Percentiles rank a stretch among this genome's conserved stretches.
phyloP scores from a whole-genome alignment of 2,329 filamentous ascomycete species.

The Neofusicoccum umdonicola region DNA sequence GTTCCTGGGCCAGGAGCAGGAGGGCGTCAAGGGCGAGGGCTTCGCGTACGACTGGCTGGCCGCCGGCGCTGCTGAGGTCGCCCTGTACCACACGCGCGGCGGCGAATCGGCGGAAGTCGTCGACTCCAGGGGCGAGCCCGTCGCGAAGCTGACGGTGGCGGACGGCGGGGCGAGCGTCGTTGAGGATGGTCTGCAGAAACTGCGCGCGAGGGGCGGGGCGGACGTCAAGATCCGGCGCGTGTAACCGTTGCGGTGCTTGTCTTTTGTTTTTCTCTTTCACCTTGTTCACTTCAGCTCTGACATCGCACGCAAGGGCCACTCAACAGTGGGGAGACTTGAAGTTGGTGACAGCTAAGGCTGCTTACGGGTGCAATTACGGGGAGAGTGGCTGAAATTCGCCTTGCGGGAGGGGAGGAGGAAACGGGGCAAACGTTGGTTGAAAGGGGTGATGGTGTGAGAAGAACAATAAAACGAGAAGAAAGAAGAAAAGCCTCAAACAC shows the following conservation, averaged over 20 bases:
- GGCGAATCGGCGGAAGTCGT: slow-evolving; percentile 36
- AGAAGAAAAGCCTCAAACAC: neutral
- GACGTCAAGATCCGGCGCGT: neutral
- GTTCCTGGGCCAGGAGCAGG: slow-evolving; percentile 39
- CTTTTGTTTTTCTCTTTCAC: neutral
- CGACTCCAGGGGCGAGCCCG: slow-evolving; percentile 31
- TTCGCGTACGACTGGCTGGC: slow-evolving; percentile 43
- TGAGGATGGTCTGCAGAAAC: neutral
- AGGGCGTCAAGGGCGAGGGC: slow-evolving; percentile 29
- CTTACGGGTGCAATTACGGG: neutral
- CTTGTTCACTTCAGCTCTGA: neutral
- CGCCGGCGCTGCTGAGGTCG: slow-evolving; percentile 37
- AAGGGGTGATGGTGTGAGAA: neutral
- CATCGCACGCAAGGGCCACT: slow-evolving; percentile 3
- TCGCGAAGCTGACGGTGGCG: slow-evolving; percentile 31
- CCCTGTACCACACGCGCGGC: slow-evolving; percentile 36
- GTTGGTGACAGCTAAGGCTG: neutral
- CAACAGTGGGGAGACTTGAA: neutral
- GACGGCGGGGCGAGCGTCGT: slow-evolving; percentile 21
- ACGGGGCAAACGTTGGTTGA: too few species aligned
- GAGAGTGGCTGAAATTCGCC: neutral
- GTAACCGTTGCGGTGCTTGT: neutral
- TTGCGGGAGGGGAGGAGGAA: neutral
- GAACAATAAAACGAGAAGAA: neutral
- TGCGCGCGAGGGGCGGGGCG: neutral